Conservation (phyloP, 345 rosid genomes). For the Populus davidiana region DNA sequence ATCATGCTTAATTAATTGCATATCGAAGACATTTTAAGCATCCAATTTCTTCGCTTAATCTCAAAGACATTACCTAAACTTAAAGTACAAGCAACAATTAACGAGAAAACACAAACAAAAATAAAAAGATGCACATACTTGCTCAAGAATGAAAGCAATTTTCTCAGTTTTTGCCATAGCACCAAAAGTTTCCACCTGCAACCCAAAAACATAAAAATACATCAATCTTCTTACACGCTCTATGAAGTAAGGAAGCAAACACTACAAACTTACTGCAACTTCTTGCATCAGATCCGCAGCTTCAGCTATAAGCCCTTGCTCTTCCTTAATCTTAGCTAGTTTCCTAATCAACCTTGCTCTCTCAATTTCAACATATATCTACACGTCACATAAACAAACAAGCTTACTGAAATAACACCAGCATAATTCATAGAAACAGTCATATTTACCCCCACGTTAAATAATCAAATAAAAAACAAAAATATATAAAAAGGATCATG, state of each 20-base stretch:
- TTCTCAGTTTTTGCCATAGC: slow-evolving; percentile 98
- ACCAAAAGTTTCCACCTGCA: slow-evolving; percentile 94
- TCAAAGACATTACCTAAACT: neutral
- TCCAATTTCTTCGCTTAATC: neutral
- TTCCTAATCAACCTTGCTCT: slow-evolving; percentile 85
- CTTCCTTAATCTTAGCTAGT: slow-evolving; percentile 92
- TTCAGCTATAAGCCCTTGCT: slow-evolving; percentile 78
- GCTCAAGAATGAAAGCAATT: slow-evolving; percentile 92
- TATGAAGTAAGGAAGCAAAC: neutral
- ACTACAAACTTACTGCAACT: slow-evolving; percentile 68
- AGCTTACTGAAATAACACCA: neutral
- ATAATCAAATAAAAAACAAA: neutral
- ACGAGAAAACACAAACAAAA: neutral
- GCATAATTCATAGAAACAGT: neutral
- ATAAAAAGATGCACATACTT: slow-evolving; percentile 41
- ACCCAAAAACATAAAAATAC: slow-evolving; percentile 16
- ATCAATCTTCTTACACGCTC: neutral
- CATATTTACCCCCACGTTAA: neutral
- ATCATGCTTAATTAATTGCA: neutral
- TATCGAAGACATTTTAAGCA: neutral
- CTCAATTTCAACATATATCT: slow-evolving; percentile 95
- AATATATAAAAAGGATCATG: neutral
- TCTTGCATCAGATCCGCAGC: slow-evolving; percentile 99
- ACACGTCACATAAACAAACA: slow-evolving; percentile 5
- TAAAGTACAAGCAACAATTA: neutral